Percentiles rank a stretch among this genome's conserved stretches.
Evolutionary conservation across 768 basidiomycete species (phyloP).

Genomic region (Hygrophorus pudorinus): DNA sequence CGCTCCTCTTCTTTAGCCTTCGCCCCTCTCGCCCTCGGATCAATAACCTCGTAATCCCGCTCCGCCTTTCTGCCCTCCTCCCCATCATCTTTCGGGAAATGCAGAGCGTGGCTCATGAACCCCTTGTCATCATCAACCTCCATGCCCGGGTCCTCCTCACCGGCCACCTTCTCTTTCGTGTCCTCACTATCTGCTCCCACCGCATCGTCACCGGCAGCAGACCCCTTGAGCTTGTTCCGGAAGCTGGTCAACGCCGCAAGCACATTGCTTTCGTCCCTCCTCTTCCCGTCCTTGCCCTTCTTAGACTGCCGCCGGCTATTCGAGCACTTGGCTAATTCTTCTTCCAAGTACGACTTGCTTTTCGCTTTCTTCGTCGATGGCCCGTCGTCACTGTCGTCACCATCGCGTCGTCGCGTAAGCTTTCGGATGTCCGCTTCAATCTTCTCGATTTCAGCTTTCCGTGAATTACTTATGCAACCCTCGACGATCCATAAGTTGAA

Average conservation of each 20-base stretch:
- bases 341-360: constrained; percentile 61
- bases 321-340: constrained; percentile 76
- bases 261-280: constrained; percentile 64
- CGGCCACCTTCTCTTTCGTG: constrained; percentile 9
- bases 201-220: constrained; percentile 19
- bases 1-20: constrained; percentile 71
- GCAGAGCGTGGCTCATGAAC: constrained; percentile 63
- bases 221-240: constrained; percentile 54
- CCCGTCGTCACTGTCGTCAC: constrained; percentile 57
- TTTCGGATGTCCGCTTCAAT: constrained; percentile 87
- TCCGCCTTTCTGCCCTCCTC: constrained; percentile 73
- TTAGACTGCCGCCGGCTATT: constrained; percentile 50
- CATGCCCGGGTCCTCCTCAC: constrained; percentile 40
- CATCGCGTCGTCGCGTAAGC: constrained; percentile 52
- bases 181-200: constrained; percentile 14
- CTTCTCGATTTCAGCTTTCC: constrained; percentile 69
- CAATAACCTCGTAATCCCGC: constrained; percentile 84
- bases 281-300: constrained; percentile 37
- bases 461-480: constrained; percentile 39
- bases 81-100: constrained; percentile 70
- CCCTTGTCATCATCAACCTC: constrained; percentile 73
- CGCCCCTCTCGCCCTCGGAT: constrained; percentile 65
- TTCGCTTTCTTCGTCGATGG: constrained; percentile 43
- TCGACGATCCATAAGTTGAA: neutral
- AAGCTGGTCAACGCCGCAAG: constrained; percentile 62